Base-by-base conservation (phyloP, 75 land plant genomes). In the Pinus taeda region DNA sequence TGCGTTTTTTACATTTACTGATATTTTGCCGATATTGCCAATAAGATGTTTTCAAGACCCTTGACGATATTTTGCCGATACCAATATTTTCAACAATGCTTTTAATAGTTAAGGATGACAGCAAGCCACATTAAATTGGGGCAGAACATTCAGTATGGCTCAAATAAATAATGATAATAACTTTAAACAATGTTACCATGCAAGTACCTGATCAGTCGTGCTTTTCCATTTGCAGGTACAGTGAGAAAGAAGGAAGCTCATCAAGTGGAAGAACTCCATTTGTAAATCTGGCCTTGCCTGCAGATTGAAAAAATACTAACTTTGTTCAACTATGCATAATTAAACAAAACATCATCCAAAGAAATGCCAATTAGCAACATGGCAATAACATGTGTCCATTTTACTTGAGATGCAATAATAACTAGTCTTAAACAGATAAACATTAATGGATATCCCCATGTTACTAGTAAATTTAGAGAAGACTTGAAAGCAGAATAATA, bases 261-360 rank as follows among this genome's bases (percentile, higher is more conserved):
- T 92, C 75, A 96, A 74, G 66, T 96, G 98, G 81, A 93, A 96
- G 76, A 96, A 90, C 74, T 96, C 98, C 98, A 93, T 90, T 71
- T 90, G 85, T 72, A 96, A 76, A 87, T 96, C 98, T 65, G 98
- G 90, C 79, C 87, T 85, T 42, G 91, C 92, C 98, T 95, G 93
- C 55, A 53, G 21, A 33, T 9, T 18, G 30, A 78, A 33, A 56
- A 58, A n/a, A 55, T 39, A 15, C 75, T 3, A 71, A 42, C 13
- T 24, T 18, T 49, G 64, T 33, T 24, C 66, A 15, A 56, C 22
- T 26, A 78, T 39, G 4, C 21, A 37, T 42, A 74, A 70, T 45
- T n/a, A 30, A 53, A 58, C 36, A 5, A 57, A 26, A 22, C 29
- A 12, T 62, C 30, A 26, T 11, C 15, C 3, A 62, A 62, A 24